Evolutionary conservation across 2,329 filamentous ascomycete species (phyloP).

Genomic region (Bipolaris oryzae): DNA sequence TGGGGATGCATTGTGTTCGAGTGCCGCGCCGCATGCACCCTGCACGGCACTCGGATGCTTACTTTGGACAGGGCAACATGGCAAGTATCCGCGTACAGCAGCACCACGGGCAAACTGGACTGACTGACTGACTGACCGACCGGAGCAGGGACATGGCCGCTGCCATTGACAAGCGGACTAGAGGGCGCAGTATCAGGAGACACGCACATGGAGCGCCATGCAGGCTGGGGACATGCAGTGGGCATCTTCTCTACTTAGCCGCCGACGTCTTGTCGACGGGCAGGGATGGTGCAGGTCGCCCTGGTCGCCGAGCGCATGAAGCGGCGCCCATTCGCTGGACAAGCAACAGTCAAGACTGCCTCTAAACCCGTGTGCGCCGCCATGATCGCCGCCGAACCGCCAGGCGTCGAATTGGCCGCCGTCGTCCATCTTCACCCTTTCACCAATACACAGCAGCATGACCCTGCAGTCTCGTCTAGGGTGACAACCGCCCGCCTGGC

Average conservation of each 20-base stretch:
- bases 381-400: constrained; percentile 21
- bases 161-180: background rate
- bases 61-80: background rate
- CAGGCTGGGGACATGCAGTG: background rate
- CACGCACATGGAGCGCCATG: background rate
- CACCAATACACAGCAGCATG: constrained; percentile 16
- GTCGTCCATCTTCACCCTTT: constrained; percentile 17
- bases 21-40: background rate
- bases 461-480: constrained; percentile 17
- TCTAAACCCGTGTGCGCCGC: constrained; percentile 16
- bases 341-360: constrained; percentile 22
- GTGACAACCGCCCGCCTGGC: constrained; percentile 23
- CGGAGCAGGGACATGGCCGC: too few species aligned
- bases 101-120: background rate
- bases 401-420: constrained; percentile 25
- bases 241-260: constrained; percentile 20
- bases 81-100: background rate
- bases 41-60: background rate
- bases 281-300: constrained; percentile 19
- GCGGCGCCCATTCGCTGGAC: constrained; percentile 26
- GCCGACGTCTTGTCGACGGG: constrained; percentile 15
- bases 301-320: constrained; percentile 16
- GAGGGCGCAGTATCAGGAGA: background rate
- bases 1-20: constrained; percentile 5
- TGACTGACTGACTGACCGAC: too few species aligned